Base-by-base conservation (phyloP, 2,329 filamentous ascomycete genomes). In the Botryotinia calthae region DNA sequence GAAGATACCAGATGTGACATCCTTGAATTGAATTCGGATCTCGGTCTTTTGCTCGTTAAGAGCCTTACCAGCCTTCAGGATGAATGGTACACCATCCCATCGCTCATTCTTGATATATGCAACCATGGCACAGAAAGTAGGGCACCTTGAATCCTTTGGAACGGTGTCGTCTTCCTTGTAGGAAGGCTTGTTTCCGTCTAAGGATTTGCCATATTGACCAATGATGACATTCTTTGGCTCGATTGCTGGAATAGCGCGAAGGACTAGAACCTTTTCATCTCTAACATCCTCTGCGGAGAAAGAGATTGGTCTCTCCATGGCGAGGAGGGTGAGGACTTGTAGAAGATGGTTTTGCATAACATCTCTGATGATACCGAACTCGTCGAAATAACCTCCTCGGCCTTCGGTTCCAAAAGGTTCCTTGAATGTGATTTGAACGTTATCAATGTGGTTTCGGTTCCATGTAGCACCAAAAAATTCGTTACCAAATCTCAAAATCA, bases 151-250 rank as follows among this genome's bases (percentile, higher is more conserved):
- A 78, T 97, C 95, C 85, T 97, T 96, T 74, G 96, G 96, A 44
- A 99, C 96, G 31, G 96, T 98, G 81, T 98, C 95, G 79, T 99
- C 96, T 84, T 99, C 96, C 86, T 98, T 97, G 88, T 99, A 99
- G 59, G 93, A 91, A 64, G 96, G 96, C 88, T 98, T 99, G 85
- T 89, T 95, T 79, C 95, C 95, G 81, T 99, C 96, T 71, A 98
- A 87, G 46, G 95, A 98, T 84, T 93, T 96, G 80, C 95, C 95
- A 82, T 99, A 99, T 84, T 99, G 96, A 75, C 96, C 96, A 80
- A 99, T 99, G 82, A 99, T 99, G 82, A 99, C 96, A 82, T 99
- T 97, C 91, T 98, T 98, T 79, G 96, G 95, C 86, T 98, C 95
- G 79, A 99, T 98, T 58, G 94, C 88, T 74, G 95, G 92, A 82